phyloP scores from a whole-genome alignment of 2,329 filamentous ascomycete genomes.

The Parasarocladium wereldwijsianum region DNA sequence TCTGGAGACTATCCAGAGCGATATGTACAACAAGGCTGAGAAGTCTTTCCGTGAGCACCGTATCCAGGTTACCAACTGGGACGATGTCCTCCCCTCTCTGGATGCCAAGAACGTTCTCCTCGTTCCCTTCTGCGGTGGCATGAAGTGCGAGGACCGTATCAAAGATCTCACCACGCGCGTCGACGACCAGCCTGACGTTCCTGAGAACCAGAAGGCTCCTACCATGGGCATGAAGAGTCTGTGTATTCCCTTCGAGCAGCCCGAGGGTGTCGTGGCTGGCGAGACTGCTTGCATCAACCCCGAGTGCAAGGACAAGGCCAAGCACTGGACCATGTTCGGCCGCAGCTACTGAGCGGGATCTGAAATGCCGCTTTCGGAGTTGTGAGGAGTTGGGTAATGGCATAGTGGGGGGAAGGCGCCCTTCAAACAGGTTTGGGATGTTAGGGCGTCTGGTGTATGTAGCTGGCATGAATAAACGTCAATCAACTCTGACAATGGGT shows the following conservation, averaged over 20 bases:
- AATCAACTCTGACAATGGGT: too few species aligned
- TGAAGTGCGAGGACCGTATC: conserved; percentile 81
- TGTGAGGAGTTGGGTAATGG: conserved; percentile 4
- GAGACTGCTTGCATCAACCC: conserved; percentile 89
- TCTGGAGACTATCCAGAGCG: conserved; percentile 78
- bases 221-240: conserved; percentile 54
- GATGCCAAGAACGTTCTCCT: conserved; percentile 87
- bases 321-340: conserved; percentile 90
- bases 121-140: conserved; percentile 75
- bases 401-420: neutral
- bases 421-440: too few species aligned
- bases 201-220: conserved; percentile 38
- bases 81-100: conserved; percentile 77
- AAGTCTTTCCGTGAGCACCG: conserved; percentile 67
- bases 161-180: conserved; percentile 81
- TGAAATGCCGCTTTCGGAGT: conserved; percentile 5
- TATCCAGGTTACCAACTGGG: conserved; percentile 71
- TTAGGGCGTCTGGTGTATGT: too few species aligned
- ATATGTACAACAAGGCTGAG: conserved; percentile 67
- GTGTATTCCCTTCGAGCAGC: conserved; percentile 72
- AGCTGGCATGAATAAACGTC: too few species aligned
- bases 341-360: conserved; percentile 38
- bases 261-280: conserved; percentile 60
- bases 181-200: conserved; percentile 39
- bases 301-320: conserved; percentile 60